phyloP scores from a whole-genome alignment of 2,329 filamentous ascomycete species.

The Phialophora chinensis region DNA sequence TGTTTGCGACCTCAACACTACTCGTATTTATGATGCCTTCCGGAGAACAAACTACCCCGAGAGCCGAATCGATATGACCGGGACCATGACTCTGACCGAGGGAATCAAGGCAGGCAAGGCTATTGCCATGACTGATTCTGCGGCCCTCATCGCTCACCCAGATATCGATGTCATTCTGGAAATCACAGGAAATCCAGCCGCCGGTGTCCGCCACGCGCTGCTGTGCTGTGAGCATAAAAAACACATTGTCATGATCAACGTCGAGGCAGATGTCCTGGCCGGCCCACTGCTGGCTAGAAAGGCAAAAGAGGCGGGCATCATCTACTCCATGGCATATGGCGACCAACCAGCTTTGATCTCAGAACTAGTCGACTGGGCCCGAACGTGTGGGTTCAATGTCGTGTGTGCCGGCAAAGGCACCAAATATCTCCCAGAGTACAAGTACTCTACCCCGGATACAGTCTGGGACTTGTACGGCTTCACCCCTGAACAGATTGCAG shows the following conservation, averaged over 20 bases:
- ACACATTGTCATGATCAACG: conserved; percentile 58
- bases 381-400: conserved; percentile 53
- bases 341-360: conserved; percentile 55
- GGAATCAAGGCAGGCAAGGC: no score
- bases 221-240: conserved; percentile 56
- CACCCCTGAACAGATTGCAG: conserved; percentile 52
- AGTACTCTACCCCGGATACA: conserved; percentile 55
- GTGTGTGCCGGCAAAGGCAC: conserved; percentile 56
- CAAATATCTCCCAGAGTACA: conserved; percentile 55
- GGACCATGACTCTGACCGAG: not conserved
- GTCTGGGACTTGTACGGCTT: conserved; percentile 57
- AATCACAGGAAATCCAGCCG: conserved; percentile 53
- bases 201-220: conserved; percentile 52
- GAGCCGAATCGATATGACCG: conserved; percentile 18
- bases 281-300: conserved; percentile 51
- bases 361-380: conserved; percentile 53
- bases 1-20: conserved; percentile 53
- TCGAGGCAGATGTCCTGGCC: conserved; percentile 54
- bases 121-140: conserved; percentile 46
- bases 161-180: conserved; percentile 55
- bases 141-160: conserved; percentile 50
- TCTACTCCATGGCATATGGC: conserved; percentile 57
- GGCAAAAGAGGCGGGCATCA: conserved; percentile 54
- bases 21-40: conserved; percentile 50
- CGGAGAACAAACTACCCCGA: conserved; percentile 43